Percentiles rank a stretch among this genome's conserved stretches.
phyloP scores from a whole-genome alignment of 2,329 filamentous ascomycete genomes.

The Neopestalotiopsis sp. region DNA sequence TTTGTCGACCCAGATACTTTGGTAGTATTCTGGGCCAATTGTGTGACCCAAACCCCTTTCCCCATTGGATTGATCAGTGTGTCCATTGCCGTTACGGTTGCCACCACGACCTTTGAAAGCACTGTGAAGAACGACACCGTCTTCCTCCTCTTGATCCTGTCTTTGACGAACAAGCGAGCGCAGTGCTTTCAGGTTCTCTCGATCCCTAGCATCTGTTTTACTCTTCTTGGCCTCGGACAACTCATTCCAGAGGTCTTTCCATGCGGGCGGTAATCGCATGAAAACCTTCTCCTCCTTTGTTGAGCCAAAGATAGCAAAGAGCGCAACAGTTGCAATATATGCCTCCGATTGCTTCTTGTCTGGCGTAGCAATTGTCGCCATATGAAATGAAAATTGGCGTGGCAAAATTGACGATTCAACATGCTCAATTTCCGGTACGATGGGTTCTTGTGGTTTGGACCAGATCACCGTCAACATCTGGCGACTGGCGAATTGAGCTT shows the following conservation, averaged over 20 bases:
- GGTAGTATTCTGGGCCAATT: conserved; percentile 54
- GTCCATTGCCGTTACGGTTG: conserved; percentile 52
- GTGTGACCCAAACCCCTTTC: conserved; percentile 48
- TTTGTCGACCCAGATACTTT: conserved; percentile 66
- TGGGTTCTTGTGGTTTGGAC: conserved; percentile 73
- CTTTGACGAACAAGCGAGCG: conserved; percentile 73
- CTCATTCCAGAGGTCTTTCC: conserved; percentile 87
- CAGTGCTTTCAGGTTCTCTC: conserved; percentile 69
- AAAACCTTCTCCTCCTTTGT: conserved; percentile 86
- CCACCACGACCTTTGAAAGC: conserved; percentile 71
- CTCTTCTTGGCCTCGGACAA: conserved; percentile 74
- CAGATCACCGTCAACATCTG: conserved; percentile 78
- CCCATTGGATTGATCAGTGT: conserved; percentile 51
- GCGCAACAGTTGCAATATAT: conserved; percentile 79
- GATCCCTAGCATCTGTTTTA: conserved; percentile 73
- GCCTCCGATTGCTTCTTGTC: conserved; percentile 84
- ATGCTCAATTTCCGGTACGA: conserved; percentile 43
- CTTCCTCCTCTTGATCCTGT: conserved; percentile 71
- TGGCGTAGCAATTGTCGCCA: conserved; percentile 76
- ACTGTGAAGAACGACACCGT: conserved; percentile 77
- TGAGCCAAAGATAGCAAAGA: conserved; percentile 81
- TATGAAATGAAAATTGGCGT: conserved; percentile 70
- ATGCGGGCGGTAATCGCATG: conserved; percentile 76
- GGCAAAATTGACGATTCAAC: conserved; percentile 53
- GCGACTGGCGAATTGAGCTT: conserved; percentile 75